Base-by-base conservation (phyloP, 208 protist genomes). In the Novymonas esmeraldas region DNA sequence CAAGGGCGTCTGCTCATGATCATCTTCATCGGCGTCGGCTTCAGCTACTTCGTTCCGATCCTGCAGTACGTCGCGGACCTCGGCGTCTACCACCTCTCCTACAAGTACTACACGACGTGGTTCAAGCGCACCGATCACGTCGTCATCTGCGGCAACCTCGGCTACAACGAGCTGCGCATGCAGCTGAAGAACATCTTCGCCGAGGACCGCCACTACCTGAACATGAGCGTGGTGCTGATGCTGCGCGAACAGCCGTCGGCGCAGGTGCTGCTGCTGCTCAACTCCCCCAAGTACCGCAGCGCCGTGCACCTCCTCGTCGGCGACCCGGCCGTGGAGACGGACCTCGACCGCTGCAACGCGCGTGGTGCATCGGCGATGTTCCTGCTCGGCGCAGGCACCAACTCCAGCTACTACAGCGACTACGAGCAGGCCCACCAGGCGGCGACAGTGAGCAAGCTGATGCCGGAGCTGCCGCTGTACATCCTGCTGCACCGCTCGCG, bases 121-220 rank as follows among this genome's bases (percentile, higher is more conserved):
- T 69, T 81, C 59, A 81, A 81, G 51, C 54, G 70, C 56, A 63
- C 55, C 24, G 41, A 73, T 48, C 76, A 81, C 70, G 58, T 77
- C 26, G 63, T 81, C 0, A 67, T 81, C 26, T 65, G 56, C 22
- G 76, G 76, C 29, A 61, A 68, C 18, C 52, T 81, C 14, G 60
- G 56, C 38, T 62, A 72, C 54, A 72, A 77, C 64, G 70, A 81
- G 42, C 59, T 77, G 6, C 69, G 70, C 33, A 64, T 77, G 59
- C 76, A 81, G 64, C 64, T 81, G 33, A 70, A 72, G 59, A 81
- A 81, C 64, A 58, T 81, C 11, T 70, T 81, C 16, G 68, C 76
- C 28, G 76, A 70, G 41, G 62, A 70, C 42, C 69, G 70, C 29
- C 52, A 64, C 42, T 77, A 73, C 54, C 48, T 70, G 42, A 75